Evolutionary conservation across 352 stramenopile genomes (phyloP).

Genomic region (Phytophthora hybrid): DNA sequence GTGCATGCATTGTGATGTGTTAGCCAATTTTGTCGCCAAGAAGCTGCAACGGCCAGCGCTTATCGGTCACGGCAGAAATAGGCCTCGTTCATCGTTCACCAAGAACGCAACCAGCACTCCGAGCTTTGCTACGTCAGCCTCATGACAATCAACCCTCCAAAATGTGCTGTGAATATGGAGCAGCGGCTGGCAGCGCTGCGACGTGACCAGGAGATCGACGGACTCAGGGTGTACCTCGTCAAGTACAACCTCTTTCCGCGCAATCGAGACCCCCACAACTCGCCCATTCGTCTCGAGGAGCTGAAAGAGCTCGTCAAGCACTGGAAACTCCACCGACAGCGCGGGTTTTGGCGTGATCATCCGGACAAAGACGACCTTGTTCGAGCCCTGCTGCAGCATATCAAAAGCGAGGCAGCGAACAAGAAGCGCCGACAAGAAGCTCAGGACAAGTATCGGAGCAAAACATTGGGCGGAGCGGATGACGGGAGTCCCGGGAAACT

Average conservation of each 20-base stretch:
- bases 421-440: conserved; percentile 84
- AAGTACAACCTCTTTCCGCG: conserved; percentile 90
- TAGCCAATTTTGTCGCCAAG: conserved; percentile 26
- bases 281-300: conserved; percentile 87
- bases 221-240: conserved; percentile 82
- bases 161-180: conserved; percentile 90
- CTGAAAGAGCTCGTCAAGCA: conserved; percentile 93
- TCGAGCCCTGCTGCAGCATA: conserved; percentile 85
- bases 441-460: conserved; percentile 80
- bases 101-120: conserved; percentile 12
- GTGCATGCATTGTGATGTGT: background rate
- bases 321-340: conserved; percentile 91
- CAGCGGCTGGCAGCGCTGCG: conserved; percentile 79
- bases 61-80: conserved; percentile 26
- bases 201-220: conserved; percentile 88
- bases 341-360: conserved; percentile 91
- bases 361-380: conserved; percentile 92
- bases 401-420: conserved; percentile 80
- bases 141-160: conserved; percentile 81
- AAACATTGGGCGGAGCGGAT: conserved; percentile 28
- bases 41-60: conserved; percentile 15
- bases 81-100: background rate
- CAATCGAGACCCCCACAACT: conserved; percentile 87
- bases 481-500: conserved; percentile 48
- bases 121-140: background rate